Conservation (phyloP, 192 early-diverging fungal genomes). For the Chytriomyces hyalinus region DNA sequence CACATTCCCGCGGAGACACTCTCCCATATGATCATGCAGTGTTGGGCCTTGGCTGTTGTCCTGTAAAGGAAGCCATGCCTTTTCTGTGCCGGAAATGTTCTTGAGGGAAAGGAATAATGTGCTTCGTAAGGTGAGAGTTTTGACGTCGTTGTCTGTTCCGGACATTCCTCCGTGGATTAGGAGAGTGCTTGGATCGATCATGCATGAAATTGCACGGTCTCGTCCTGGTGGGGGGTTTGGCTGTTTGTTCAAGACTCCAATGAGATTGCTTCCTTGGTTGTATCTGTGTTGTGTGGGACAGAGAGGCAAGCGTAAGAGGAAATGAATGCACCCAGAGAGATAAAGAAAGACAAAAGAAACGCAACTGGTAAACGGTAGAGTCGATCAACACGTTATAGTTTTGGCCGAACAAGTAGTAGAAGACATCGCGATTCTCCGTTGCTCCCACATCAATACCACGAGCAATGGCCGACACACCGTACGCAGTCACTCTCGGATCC, state of each 20-base stretch:
- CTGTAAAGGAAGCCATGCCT: slow-evolving; percentile 9
- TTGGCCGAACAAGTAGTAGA: slow-evolving; percentile 24
- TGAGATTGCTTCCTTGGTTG: background rate
- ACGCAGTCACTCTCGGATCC: slow-evolving; percentile 10
- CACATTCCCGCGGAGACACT: slow-evolving; percentile 11
- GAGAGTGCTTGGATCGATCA: slow-evolving; percentile 10
- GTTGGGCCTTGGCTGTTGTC: background rate
- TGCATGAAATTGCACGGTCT: slow-evolving; percentile 13
- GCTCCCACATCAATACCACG: slow-evolving; percentile 9
- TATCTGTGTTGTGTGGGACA: background rate
- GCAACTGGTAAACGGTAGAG: slow-evolving; percentile 17
- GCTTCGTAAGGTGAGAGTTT: slow-evolving; percentile 10
- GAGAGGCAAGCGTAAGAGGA: background rate
- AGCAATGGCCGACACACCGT: slow-evolving; percentile 15
- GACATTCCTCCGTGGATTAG: slow-evolving; percentile 25
- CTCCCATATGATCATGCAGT: slow-evolving; percentile 25
- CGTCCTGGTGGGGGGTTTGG: background rate
- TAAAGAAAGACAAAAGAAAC: background rate
- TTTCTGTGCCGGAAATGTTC: background rate
- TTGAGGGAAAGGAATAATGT: slow-evolving; percentile 14
- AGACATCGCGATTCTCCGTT: slow-evolving; percentile 6
- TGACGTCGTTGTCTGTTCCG: slow-evolving; percentile 7
- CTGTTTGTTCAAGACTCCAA: slow-evolving; percentile 12
- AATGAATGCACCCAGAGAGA: background rate
- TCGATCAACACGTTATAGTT: background rate